Percentiles rank a stretch among this genome's conserved stretches.
phyloP scores from a whole-genome alignment of 441 rosid species.

The Erodium moschatum region DNA sequence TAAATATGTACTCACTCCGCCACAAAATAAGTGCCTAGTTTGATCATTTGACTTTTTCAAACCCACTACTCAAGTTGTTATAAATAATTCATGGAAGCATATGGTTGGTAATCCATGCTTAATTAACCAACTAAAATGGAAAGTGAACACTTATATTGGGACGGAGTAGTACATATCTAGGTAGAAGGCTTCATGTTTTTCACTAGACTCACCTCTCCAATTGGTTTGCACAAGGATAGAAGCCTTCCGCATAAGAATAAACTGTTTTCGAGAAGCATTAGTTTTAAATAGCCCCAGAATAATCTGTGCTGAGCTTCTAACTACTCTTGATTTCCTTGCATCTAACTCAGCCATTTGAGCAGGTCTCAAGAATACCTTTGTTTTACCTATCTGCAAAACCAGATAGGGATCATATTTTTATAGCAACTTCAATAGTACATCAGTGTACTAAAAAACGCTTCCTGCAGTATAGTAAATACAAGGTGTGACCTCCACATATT shows the following conservation, averaged over 20 bases:
- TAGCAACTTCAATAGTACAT: constrained; percentile 1
- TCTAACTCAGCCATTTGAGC: constrained; percentile 99
- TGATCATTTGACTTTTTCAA: neutral
- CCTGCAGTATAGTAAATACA: constrained; percentile 6
- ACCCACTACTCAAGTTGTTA: neutral
- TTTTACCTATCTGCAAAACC: constrained; percentile 75
- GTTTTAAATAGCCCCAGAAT: constrained; percentile 72
- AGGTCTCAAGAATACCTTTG: constrained; percentile 88
- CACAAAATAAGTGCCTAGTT: neutral
- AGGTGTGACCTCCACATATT: neutral
- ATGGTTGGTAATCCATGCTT: neutral
- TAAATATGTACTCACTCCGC: neutral
- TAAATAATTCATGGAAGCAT: neutral
- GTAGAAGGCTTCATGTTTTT: neutral
- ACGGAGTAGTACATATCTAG: neutral
- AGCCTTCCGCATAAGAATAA: constrained; percentile 60
- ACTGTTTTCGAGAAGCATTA: constrained; percentile 59
- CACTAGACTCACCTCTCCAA: constrained; percentile 59
- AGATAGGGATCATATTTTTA: constrained; percentile 25
- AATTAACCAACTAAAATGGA: neutral
- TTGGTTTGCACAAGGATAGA: constrained; percentile 51
- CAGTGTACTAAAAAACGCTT: neutral
- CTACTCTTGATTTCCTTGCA: constrained; percentile 70
- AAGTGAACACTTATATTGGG: neutral
- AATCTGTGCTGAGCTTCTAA: constrained; percentile 70